Base-by-base conservation (phyloP, 2,329 filamentous ascomycete genomes). In the Penicillium sp. region DNA sequence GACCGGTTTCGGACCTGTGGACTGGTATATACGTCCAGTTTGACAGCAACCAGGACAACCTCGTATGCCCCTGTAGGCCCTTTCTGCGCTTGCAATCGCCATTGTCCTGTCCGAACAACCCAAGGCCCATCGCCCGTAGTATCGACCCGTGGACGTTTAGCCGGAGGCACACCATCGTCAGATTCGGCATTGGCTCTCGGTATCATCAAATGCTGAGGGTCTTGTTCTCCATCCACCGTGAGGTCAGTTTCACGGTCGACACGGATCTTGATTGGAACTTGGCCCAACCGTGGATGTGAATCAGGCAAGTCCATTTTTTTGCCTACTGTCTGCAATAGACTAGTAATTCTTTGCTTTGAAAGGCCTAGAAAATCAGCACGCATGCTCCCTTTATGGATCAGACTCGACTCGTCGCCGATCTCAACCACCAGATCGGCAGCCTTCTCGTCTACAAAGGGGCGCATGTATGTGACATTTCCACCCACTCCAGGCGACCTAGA, bases 391-490 rank as follows among this genome's bases (percentile, higher is more conserved):
- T 83, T 75, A 61, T 86, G 80, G 35, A 90, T 70, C 30, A 79
- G 73, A 2, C 85, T 88, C 50, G 80, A 80, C 65, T 90, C 88
- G 42, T 80, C 81, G 17, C 87, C 85, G 47, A 95, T 88, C 71
- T 97, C 91, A 2, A 97, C 76, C 26, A 97, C 81, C 22, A 97
- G 81, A 69, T 92, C 89, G 56, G 84, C 80, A 0, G 88, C 75
- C 22, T 80, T 80, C 50, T 90, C 85, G 70, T 97, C 91, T n/a
- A 91, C 86, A 66, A 88, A 95, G 0, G 93, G 93, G 6, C 93
- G 85, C 14, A 89, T 85, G 66, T 97, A 97, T 60, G 85, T 84
- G 28, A 96, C 85, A 79, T 84, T 89, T 5, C 83, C 81, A 10
- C 72, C 61, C 12, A 47, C 47, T 12, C 17, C 3, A 36, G 40